Evolutionary conservation across 2,329 filamentous ascomycete species (phyloP).

Genomic region (Penicillium fuscoglaucum): DNA sequence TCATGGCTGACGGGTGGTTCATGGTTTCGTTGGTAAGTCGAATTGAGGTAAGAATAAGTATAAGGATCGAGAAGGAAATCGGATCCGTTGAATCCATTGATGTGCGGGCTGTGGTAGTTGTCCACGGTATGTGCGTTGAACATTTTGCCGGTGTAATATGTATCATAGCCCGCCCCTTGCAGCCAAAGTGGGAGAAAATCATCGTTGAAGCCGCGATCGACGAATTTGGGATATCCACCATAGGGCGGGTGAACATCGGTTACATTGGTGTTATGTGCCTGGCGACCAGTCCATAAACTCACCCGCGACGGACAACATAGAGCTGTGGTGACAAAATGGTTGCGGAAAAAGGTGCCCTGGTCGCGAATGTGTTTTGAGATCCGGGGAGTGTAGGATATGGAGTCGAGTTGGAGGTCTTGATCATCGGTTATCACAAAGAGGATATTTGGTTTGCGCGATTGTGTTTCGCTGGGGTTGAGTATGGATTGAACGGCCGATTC

Average conservation of each 20-base stretch:
- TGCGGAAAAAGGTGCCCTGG: constrained; percentile 60
- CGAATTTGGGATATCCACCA: constrained; percentile 53
- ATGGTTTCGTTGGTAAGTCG: constrained; percentile 62
- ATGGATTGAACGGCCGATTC: constrained; percentile 17
- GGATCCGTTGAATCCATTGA: constrained; percentile 41
- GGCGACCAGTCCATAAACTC: constrained; percentile 64
- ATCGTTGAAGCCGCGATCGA: constrained; percentile 52
- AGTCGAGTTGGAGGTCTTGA: constrained; percentile 64
- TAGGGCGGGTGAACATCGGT: constrained; percentile 59
- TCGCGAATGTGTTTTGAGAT: constrained; percentile 58
- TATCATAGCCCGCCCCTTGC: constrained; percentile 53
- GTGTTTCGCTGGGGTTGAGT: constrained; percentile 6
- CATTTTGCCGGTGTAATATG: constrained; percentile 58
- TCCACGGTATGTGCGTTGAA: constrained; percentile 53
- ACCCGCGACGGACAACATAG: constrained; percentile 69
- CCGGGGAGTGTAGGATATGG: constrained; percentile 61
- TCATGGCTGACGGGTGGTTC: constrained; percentile 57
- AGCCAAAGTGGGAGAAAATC: constrained; percentile 55
- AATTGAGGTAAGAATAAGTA: constrained; percentile 68
- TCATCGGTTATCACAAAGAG: constrained; percentile 69
- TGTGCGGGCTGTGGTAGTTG: constrained; percentile 49
- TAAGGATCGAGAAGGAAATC: constrained; percentile 48
- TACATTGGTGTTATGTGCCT: constrained; percentile 70
- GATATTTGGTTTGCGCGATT: constrained; percentile 52
- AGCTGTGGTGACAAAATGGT: constrained; percentile 67